A percentile compares a stretch with the other conserved stretches of the same genome.
Conservation (phyloP, 148 eudicot genomes). For the Rhododendron kiyosumense region DNA sequence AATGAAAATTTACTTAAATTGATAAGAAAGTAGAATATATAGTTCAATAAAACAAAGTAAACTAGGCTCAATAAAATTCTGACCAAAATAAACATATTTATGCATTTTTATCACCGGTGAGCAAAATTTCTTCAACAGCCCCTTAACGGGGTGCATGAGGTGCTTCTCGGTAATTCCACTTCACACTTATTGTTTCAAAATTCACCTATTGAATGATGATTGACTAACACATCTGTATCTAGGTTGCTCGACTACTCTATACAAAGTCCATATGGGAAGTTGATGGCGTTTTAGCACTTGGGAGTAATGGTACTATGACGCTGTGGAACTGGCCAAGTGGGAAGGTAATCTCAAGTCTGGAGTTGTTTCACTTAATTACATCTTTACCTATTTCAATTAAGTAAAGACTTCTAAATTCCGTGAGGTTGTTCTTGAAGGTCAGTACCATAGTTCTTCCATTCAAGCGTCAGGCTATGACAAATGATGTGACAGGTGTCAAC, state of each 20-base stretch:
- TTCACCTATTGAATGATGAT: background rate
- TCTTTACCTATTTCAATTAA: background rate
- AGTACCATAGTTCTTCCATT: constrained; percentile 73
- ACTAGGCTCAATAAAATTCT: too few species aligned
- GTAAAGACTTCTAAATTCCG: constrained; percentile 22
- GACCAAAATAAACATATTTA: too few species aligned
- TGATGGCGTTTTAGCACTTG: constrained; percentile 70
- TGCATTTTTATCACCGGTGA: too few species aligned
- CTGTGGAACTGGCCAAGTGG: constrained; percentile 27
- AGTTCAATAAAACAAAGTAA: too few species aligned
- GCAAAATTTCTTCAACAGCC: too few species aligned
- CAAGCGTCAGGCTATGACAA: constrained; percentile 85
- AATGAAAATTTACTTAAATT: too few species aligned
- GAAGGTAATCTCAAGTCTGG: constrained; percentile 39
- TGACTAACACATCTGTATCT: constrained; percentile 3
- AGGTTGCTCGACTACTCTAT: constrained; percentile 82
- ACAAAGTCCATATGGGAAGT: constrained; percentile 45
- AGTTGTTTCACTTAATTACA: background rate
- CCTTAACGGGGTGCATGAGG: too few species aligned
- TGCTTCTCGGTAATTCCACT: too few species aligned
- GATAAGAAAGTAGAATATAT: too few species aligned
- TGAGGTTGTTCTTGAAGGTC: constrained; percentile 47
- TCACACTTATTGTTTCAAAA: background rate
- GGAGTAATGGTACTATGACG: constrained; percentile 55
- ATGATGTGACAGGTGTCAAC: constrained; percentile 76